These are phyloP conservation scores for Cladosporium sp. DNA, from an alignment of 2,329 filamentous ascomycete genomes.

Conservation along the genomic window DNA sequence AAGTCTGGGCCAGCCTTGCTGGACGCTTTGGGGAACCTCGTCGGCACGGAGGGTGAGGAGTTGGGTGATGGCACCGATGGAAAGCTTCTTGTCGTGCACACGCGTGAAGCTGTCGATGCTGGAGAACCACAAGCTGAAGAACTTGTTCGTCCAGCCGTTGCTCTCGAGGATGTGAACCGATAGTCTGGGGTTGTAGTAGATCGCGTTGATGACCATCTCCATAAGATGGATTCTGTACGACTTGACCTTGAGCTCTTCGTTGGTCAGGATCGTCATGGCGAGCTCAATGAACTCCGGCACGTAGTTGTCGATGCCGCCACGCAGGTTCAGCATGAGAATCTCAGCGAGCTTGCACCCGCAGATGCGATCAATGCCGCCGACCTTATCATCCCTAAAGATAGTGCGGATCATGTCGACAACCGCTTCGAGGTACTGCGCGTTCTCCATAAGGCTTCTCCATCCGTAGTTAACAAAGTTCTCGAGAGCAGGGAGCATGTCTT, in stretches of 20 bases:
- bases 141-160: conserved; percentile 95
- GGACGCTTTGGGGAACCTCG: conserved; percentile 85
- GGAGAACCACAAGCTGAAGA: conserved; percentile 97
- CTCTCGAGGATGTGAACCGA: conserved; percentile 82
- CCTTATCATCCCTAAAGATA: conserved; percentile 88
- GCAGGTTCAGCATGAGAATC: conserved; percentile 92
- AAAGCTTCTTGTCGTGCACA: conserved; percentile 98
- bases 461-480: conserved; percentile 98
- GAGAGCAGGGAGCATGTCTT: conserved; percentile 96
- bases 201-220: conserved; percentile 97
- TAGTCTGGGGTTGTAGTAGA: conserved; percentile 92
- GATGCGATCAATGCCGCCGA: conserved; percentile 89
- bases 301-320: conserved; percentile 81
- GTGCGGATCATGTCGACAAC: conserved; percentile 91
- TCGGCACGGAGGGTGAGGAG: conserved; percentile 74
- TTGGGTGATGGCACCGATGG: conserved; percentile 85
- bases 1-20: conserved; percentile 89
- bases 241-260: conserved; percentile 77
- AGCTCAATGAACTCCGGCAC: conserved; percentile 84
- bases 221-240: conserved; percentile 93
- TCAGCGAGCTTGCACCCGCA: conserved; percentile 97
- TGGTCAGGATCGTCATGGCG: conserved; percentile 75
- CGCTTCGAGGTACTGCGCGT: conserved; percentile 79
- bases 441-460: conserved; percentile 71
- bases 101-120: conserved; percentile 89